Base-by-base conservation (phyloP, 73 alveolate species). In the Stentor roeselii region DNA sequence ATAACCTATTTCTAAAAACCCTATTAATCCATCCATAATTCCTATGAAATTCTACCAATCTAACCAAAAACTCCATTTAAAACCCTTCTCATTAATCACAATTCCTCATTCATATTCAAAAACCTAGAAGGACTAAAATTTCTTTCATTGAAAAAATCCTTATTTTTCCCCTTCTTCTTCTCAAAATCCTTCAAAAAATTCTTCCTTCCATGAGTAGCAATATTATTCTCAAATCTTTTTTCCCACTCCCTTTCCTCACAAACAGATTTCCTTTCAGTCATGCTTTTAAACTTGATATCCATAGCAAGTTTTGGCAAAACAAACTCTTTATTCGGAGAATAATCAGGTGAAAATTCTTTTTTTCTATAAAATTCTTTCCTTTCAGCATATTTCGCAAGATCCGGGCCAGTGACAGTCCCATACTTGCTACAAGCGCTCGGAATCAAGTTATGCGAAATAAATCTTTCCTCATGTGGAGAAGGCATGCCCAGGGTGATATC, bases 381-480 rank as follows among this genome's bases (percentile, higher is more conserved):
- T 0, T 21, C 11, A 32, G 41, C 37, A 67, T 67, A 67, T 2
- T 67, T 67, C 34, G 80, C 21, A 27, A 67, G 2, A 2, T 67
- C 37, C 14, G 80, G 80, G 27, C n/a, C 37, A 11, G n/a, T 34
- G 14, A 11, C 21, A 11, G 27, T 30, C 14, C 34, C 34, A 67
- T 27, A 67, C 2, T 67, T 67, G 37, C 80, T 67, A 67, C 80
- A 67, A n/a, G 37, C 14, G 1, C 34, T 32, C 14, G 80, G 80
- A 32, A 0, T 67, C 14, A 67, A 34, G 34, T 67, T 67, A 30
- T 1, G 42, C n/a, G 41, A n/a, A 1, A 1, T 32, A 67, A 67
- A 67, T 30, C 80, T n/a, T 40, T 67, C 80, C 0, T 67, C 80
- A 67, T 32, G n/a, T 67, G 80, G 80, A 50, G 67, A 50, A 11